Percentiles rank a stretch among this genome's conserved stretches.
Conservation (phyloP, 2,329 filamentous ascomycete genomes). For the Cladobotryum mycophilum region DNA sequence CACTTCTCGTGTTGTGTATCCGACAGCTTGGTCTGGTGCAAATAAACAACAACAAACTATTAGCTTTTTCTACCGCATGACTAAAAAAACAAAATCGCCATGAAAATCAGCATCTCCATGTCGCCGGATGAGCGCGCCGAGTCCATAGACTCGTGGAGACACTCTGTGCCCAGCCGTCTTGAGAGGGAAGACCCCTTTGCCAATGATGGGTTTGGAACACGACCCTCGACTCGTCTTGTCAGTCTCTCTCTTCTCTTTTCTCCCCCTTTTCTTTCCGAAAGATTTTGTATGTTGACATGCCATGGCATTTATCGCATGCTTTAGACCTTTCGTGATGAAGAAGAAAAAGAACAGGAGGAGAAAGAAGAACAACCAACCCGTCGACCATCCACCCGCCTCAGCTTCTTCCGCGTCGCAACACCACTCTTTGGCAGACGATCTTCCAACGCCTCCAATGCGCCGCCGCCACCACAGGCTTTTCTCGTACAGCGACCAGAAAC, state of each 20-base stretch:
- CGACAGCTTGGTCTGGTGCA: too few relatives aligned
- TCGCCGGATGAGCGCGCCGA: conserved; percentile 9
- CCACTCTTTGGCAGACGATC: conserved; percentile 18
- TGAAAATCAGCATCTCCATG: conserved; percentile 1
- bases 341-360: not conserved
- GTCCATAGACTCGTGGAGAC: conserved; percentile 28
- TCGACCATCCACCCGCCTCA: conserved; percentile 22
- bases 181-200: conserved; percentile 31
- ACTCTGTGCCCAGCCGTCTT: conserved; percentile 28
- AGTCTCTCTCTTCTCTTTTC: not conserved
- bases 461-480: not conserved
- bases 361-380: conserved; percentile 1
- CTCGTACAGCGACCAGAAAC: conserved; percentile 12
- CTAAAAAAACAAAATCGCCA: too few relatives aligned
- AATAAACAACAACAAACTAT: too few relatives aligned
- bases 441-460: not conserved
- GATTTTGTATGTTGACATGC: not conserved
- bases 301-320: not conserved
- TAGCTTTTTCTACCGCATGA: too few relatives aligned
- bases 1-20: too few relatives aligned
- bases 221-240: conserved; percentile 26
- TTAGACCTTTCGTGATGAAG: conserved; percentile 9
- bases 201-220: conserved; percentile 26
- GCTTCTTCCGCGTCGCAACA: conserved; percentile 22
- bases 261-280: not conserved